Evolutionary conservation across 495 filamentous ascomycete species (phyloP).

Genomic region (Penicillium diatomitis): DNA sequence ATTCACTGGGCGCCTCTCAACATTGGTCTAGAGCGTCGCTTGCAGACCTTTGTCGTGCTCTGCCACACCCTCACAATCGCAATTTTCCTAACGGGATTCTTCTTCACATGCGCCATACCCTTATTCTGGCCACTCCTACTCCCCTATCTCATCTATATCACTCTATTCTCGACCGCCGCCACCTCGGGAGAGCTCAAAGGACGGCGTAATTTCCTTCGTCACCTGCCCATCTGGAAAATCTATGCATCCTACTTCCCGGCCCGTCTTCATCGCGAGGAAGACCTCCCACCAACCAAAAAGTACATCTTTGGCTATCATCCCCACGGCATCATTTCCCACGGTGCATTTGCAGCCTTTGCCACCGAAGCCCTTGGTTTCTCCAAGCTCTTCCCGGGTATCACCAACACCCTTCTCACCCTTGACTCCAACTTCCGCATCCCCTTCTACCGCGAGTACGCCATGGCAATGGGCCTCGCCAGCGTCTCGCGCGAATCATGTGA

Average conservation of each 20-base stretch:
- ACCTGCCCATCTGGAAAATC: constrained; percentile 72
- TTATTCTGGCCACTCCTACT: constrained; percentile 84
- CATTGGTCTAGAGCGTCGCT: constrained; percentile 71
- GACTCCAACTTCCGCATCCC: constrained; percentile 90
- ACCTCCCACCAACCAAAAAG: constrained; percentile 70
- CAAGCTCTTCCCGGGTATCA: constrained; percentile 90
- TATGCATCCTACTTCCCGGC: constrained; percentile 93
- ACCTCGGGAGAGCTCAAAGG: constrained; percentile 63
- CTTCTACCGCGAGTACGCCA: constrained; percentile 84
- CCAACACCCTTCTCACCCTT: constrained; percentile 80
- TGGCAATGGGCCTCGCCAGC: constrained; percentile 75
- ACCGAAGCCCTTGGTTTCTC: constrained; percentile 88
- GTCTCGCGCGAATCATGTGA: constrained; percentile 87
- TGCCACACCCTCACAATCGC: constrained; percentile 78
- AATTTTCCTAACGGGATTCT: constrained; percentile 69
- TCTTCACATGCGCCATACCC: constrained; percentile 83
- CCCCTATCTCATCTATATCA: constrained; percentile 78
- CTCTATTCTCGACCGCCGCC: constrained; percentile 65
- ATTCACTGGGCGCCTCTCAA: constrained; percentile 84
- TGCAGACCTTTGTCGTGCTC: constrained; percentile 82
- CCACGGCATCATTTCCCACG: constrained; percentile 93
- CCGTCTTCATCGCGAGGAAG: constrained; percentile 69
- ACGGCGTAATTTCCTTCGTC: constrained; percentile 64
- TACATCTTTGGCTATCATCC: constrained; percentile 99
- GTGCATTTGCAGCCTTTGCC: constrained; percentile 84